A percentile compares a stretch with the other conserved stretches of the same genome.
Evolutionary conservation across 352 stramenopile species (phyloP).

Genomic region (Pythium coloratum): DNA sequence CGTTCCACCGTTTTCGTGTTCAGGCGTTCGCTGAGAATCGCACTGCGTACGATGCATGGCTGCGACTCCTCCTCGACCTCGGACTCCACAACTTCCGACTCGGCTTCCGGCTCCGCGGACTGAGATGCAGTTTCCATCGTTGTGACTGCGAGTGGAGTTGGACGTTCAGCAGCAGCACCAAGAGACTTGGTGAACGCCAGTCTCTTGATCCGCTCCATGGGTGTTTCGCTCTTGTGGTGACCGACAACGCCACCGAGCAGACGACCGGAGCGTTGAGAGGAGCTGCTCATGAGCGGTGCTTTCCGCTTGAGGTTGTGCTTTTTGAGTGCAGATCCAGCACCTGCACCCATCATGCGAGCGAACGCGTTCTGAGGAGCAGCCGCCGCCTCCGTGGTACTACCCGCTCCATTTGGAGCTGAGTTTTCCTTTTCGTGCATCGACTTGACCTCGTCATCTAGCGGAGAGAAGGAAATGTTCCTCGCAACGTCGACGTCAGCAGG

Average conservation of each 20-base stretch:
- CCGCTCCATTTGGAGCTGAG: constrained; percentile 24
- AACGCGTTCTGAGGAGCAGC: constrained; percentile 72
- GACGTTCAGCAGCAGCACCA: neutral
- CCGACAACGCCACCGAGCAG: neutral
- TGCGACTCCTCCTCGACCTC: neutral
- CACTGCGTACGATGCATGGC: neutral
- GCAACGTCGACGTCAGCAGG: constrained; percentile 42
- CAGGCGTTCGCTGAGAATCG: neutral
- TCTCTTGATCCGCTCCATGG: constrained; percentile 19
- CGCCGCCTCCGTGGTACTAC: neutral
- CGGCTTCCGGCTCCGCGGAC: neutral
- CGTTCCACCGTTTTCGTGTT: neutral
- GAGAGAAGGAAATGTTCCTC: constrained; percentile 55
- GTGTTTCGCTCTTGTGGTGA: constrained; percentile 8
- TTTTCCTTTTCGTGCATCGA: constrained; percentile 49
- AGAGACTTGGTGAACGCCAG: constrained; percentile 13
- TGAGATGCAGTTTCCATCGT: neutral
- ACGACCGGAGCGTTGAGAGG: constrained; percentile 20
- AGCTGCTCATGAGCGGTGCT: constrained; percentile 20
- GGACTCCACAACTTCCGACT: neutral
- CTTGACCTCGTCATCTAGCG: constrained; percentile 34
- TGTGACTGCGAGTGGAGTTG: neutral
- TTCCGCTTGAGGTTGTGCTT: constrained; percentile 61
- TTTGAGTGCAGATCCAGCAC: constrained; percentile 39
- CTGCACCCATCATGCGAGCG: constrained; percentile 76